Conservation (phyloP, 1,284 basidiomycete genomes). For the Ceratobasidium sp. region DNA sequence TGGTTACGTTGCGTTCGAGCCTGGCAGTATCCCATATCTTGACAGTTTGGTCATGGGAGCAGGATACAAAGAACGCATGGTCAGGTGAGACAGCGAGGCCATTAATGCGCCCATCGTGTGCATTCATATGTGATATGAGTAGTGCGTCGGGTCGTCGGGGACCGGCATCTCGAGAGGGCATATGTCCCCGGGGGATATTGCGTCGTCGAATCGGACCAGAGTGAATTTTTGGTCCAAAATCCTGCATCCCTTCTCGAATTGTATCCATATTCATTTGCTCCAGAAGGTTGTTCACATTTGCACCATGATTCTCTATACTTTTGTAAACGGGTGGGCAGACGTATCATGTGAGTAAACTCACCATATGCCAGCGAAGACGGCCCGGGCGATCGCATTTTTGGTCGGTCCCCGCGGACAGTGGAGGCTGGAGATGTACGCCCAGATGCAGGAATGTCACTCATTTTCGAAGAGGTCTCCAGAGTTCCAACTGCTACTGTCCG, state of each 20-base stretch:
- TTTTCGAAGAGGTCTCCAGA: constrained; percentile 70
- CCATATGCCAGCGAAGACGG: constrained; percentile 50
- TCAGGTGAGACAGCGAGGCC: constrained; percentile 90
- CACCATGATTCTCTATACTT: constrained; percentile 80
- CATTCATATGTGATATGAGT: constrained; percentile 84
- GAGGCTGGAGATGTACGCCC: constrained; percentile 55
- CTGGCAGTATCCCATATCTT: constrained; percentile 85
- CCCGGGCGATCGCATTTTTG: constrained; percentile 5
- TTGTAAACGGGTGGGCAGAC: too few species aligned
- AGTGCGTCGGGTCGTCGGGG: constrained; percentile 69
- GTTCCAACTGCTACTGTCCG: constrained; percentile 77
- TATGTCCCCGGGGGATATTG: constrained; percentile 69
- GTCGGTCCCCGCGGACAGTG: constrained; percentile 24
- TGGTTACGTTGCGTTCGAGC: constrained; percentile 80
- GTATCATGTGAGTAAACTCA: constrained; percentile 50
- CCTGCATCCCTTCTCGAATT: constrained; percentile 78
- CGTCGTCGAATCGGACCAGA: constrained; percentile 79
- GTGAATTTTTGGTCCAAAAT: constrained; percentile 87
- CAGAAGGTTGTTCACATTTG: constrained; percentile 82
- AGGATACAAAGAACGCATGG: constrained; percentile 91
- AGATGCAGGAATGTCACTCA: constrained; percentile 69
- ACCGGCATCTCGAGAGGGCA: constrained; percentile 63
- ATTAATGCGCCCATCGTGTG: constrained; percentile 82
- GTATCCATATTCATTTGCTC: constrained; percentile 91
- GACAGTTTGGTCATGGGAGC: constrained; percentile 84